Conservation (phyloP, 2,329 filamentous ascomycete species). For the Beauveria caledonica region DNA sequence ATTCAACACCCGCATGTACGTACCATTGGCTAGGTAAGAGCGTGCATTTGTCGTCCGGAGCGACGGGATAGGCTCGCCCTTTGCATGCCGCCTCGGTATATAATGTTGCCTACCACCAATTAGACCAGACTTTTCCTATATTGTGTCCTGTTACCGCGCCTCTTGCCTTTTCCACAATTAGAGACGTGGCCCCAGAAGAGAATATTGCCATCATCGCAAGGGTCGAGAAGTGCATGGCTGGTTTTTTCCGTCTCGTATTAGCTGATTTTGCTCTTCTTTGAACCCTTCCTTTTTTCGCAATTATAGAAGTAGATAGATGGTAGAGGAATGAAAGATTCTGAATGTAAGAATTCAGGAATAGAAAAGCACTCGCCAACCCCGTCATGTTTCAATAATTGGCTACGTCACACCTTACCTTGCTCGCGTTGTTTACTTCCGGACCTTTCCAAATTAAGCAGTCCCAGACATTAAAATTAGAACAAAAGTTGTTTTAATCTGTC, state of each 20-base stretch:
- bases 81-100: neutral
- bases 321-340: no score
- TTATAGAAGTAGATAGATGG: neutral
- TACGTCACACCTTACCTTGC: neutral
- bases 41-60: neutral
- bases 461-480: neutral
- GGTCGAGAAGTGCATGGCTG: neutral
- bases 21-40: neutral
- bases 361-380: neutral
- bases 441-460: neutral
- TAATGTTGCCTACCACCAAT: neutral
- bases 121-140: neutral
- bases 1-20: neutral
- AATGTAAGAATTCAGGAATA: neutral
- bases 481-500: neutral
- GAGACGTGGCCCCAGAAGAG: neutral
- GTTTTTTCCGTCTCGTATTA: neutral
- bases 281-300: neutral
- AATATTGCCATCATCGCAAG: neutral
- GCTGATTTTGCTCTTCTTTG: neutral
- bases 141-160: rapidly evolving
- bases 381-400: neutral
- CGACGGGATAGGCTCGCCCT: neutral
- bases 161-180: neutral
- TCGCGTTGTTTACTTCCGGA: neutral